Percentiles rank a stretch among this genome's conserved stretches.
These are phyloP conservation scores for Claviceps purpurea DNA, from an alignment of 2,329 filamentous ascomycete species.

Conservation along the genomic window DNA sequence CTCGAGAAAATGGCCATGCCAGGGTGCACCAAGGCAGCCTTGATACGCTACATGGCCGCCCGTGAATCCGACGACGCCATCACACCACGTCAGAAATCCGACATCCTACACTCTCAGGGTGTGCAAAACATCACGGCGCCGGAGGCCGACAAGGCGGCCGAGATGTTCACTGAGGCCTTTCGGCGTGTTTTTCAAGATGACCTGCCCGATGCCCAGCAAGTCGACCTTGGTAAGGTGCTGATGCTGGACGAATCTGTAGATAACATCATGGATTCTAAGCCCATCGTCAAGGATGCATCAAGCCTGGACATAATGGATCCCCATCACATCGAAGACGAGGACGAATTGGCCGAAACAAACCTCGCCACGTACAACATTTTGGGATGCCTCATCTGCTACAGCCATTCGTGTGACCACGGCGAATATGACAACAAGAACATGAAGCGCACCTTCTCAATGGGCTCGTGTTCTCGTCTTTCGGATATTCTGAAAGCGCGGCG, in stretches of 20 bases:
- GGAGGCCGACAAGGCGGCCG: constrained; percentile 28
- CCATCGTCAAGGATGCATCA: constrained; percentile 32
- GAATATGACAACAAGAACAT: constrained; percentile 41
- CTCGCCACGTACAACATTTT: constrained; percentile 42
- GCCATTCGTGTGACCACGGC: constrained; percentile 48
- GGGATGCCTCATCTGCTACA: constrained; percentile 45
- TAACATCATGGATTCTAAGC: constrained; percentile 39
- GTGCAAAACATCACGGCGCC: constrained; percentile 23
- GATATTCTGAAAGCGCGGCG: constrained; percentile 19
- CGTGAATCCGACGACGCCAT: constrained; percentile 33
- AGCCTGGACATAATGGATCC: constrained; percentile 20
- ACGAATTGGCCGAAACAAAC: constrained; percentile 30
- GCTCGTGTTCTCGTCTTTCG: constrained; percentile 18
- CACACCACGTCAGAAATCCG: constrained; percentile 41
- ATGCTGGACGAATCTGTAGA: constrained; percentile 41
- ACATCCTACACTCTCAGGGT: constrained; percentile 34
- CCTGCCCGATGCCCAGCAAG: constrained; percentile 21
- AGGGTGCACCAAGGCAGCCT: constrained; percentile 35
- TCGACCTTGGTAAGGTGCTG: constrained; percentile 39
- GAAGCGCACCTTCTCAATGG: constrained; percentile 39
- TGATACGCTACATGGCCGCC: constrained; percentile 40
- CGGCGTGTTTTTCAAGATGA: constrained; percentile 35
- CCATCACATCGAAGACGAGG: constrained; percentile 21
- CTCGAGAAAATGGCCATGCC: constrained; percentile 35
- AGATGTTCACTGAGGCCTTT: constrained; percentile 43